Base-by-base conservation (phyloP, 2,329 filamentous ascomycete genomes). In the Botrytis cinerea region DNA sequence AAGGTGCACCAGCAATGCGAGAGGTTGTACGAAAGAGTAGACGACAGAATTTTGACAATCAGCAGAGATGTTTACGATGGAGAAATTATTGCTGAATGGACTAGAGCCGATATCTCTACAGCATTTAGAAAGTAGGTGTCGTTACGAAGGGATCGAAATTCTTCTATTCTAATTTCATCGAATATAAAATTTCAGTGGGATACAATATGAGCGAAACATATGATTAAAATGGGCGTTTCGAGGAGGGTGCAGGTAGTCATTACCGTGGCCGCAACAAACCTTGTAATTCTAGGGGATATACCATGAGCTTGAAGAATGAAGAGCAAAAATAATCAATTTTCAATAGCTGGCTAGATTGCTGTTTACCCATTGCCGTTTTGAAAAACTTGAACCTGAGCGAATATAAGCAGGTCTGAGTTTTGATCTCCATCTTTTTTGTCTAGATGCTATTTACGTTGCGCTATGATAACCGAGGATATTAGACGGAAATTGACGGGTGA, bases 61-160 rank as follows among this genome's bases (percentile, higher is more conserved):
- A 89, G 87, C 63, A 87, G 88, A 35, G 87, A 89, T 77, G 87
- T 91, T 40, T 91, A 91, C 77, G 87, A 89, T 62, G 89, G 90
- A 14, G 89, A 91, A 78, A 86, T 90, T 59, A 80, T 89, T 75
- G 90, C 89, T 77, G 90, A 91, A 81, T 91, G 89, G 89, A 89
- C 89, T n/a, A 83, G 88, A 74, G 83, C 84, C 22, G 90, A 91
- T 78, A 88, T 91, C 60, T 89, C 89, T 83, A 83, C 84, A 72
- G 88, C 88, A 25, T 91, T 91, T 78, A 79, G 73, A 72, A 80
- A 78, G 73, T 78, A 73, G 75, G 59, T 22, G 48, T 61, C 10
- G 12, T 45, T 14, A 72, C 48, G 51, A 54, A 64, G 7, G 45
- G 48, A 43, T 25, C 18, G 43, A 46, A 16, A 22, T 8, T 20